These are phyloP conservation scores for Trichoderma polysporum DNA, from an alignment of 2,329 filamentous ascomycete species.

Conservation along the genomic window DNA sequence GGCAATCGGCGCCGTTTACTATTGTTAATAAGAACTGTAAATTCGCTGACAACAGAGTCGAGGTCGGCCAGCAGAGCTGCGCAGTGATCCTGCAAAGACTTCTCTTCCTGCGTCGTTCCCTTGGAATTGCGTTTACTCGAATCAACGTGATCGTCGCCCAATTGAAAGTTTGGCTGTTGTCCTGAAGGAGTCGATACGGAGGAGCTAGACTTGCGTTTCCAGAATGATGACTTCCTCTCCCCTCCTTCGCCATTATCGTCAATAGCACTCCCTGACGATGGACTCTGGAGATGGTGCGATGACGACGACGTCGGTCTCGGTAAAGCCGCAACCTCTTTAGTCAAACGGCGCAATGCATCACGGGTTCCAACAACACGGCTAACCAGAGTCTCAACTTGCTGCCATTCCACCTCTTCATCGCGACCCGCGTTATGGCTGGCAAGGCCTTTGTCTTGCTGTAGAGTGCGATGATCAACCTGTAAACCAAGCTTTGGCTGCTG, in stretches of 20 bases:
- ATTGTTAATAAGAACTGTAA: constrained; percentile 71
- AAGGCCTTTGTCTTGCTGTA: neutral
- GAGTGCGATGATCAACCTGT: constrained; percentile 31
- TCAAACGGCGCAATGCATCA: constrained; percentile 82
- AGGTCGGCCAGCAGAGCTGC: constrained; percentile 80
- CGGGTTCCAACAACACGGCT: constrained; percentile 83
- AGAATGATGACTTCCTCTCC: constrained; percentile 79
- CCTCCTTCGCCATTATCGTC: constrained; percentile 46
- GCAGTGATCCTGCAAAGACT: constrained; percentile 76
- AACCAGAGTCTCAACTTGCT: constrained; percentile 79
- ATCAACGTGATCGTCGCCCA: constrained; percentile 34
- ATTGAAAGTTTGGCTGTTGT: constrained; percentile 36
- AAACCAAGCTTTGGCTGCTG: constrained; percentile 30
- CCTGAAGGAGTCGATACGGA: constrained; percentile 43
- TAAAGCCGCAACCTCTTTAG: constrained; percentile 73
- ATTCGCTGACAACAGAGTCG: constrained; percentile 79
- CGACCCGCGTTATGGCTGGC: constrained; percentile 33
- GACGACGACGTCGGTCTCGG: constrained; percentile 30
- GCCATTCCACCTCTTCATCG: constrained; percentile 80
- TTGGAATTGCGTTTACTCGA: constrained; percentile 37
- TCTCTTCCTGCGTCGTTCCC: constrained; percentile 51
- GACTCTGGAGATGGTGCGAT: constrained; percentile 41
- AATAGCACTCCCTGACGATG: constrained; percentile 40
- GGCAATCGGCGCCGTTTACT: constrained; percentile 74
- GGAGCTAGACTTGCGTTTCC: constrained; percentile 81